Percentiles rank a stretch among this genome's conserved stretches.
Conservation (phyloP, 306 rosid species). For the Trifolium dubium region DNA sequence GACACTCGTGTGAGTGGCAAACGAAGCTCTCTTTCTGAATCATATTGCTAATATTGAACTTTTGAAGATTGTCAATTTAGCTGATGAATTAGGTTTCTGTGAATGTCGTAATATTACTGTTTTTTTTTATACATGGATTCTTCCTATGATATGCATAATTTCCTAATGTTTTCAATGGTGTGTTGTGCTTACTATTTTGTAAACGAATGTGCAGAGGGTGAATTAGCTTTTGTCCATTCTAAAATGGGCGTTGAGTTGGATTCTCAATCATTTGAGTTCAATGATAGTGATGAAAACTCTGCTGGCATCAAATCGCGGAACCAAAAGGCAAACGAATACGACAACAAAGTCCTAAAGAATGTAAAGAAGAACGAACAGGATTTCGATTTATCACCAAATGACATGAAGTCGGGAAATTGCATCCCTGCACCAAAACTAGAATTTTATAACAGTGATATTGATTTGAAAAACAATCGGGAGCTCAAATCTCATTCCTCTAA, state of each 20-base stretch:
- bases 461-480: constrained; percentile 32
- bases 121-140: constrained; percentile 14
- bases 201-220: constrained; percentile 67
- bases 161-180: background rate
- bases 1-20: background rate
- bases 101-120: background rate
- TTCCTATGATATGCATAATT: constrained; percentile 4
- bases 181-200: constrained; percentile 1
- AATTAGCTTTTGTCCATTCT: constrained; percentile 54
- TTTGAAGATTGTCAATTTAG: constrained; percentile 9
- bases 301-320: constrained; percentile 48
- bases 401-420: constrained; percentile 27
- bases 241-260: constrained; percentile 50
- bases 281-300: constrained; percentile 45
- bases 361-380: constrained; percentile 46
- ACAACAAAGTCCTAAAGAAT: constrained; percentile 38
- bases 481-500: background rate
- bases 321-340: constrained; percentile 51
- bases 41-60: background rate
- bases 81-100: constrained; percentile 20
- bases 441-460: constrained; percentile 24
- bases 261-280: constrained; percentile 55
- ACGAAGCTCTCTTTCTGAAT: background rate
- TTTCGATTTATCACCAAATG: constrained; percentile 26
- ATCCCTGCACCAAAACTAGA: constrained; percentile 41